Evolutionary conservation across 495 filamentous ascomycete species (phyloP).

Genomic region (Aspergillus panamensis): DNA sequence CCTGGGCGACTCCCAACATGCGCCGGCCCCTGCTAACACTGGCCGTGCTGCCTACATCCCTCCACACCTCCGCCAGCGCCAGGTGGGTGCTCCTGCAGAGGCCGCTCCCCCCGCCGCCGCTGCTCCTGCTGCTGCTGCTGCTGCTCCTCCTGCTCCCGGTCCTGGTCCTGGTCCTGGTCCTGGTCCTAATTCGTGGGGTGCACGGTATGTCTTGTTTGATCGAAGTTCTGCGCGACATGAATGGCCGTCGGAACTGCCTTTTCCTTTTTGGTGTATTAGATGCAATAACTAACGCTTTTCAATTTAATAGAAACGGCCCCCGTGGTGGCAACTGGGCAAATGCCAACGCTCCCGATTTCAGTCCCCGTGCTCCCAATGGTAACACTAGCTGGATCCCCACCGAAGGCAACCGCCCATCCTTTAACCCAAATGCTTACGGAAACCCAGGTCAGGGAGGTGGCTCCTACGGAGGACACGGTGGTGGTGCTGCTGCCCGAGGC

Average conservation of each 20-base stretch:
- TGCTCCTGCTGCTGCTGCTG: conserved; percentile 5
- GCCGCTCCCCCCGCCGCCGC: conserved; percentile 30
- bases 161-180: conserved; percentile 27
- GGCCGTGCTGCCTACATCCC: conserved; percentile 86
- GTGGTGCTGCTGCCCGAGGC: conserved; percentile 56
- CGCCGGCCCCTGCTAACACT: conserved; percentile 36
- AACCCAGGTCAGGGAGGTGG: conserved; percentile 51
- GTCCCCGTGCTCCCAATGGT: conserved; percentile 54
- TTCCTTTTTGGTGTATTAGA: neutral
- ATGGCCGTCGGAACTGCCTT: neutral
- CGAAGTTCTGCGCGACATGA: neutral
- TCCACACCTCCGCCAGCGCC: conserved; percentile 77
- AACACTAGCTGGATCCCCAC: conserved; percentile 39
- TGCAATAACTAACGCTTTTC: conserved; percentile 8
- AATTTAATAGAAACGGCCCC: conserved; percentile 32
- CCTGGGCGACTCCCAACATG: conserved; percentile 70
- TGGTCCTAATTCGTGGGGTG: conserved; percentile 32
- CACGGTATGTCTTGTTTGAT: conserved; percentile 35
- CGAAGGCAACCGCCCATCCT: conserved; percentile 39
- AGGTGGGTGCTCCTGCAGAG: conserved; percentile 45
- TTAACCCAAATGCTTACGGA: conserved; percentile 70
- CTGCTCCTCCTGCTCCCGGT: conserved; percentile 30
- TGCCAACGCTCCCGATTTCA: conserved; percentile 63
- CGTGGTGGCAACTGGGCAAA: conserved; percentile 70
- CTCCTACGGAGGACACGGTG: conserved; percentile 44